A percentile compares a stretch with the other conserved stretches of the same genome.
phyloP scores from a whole-genome alignment of 2,329 filamentous ascomycete genomes.

The Didymella pinodella region DNA sequence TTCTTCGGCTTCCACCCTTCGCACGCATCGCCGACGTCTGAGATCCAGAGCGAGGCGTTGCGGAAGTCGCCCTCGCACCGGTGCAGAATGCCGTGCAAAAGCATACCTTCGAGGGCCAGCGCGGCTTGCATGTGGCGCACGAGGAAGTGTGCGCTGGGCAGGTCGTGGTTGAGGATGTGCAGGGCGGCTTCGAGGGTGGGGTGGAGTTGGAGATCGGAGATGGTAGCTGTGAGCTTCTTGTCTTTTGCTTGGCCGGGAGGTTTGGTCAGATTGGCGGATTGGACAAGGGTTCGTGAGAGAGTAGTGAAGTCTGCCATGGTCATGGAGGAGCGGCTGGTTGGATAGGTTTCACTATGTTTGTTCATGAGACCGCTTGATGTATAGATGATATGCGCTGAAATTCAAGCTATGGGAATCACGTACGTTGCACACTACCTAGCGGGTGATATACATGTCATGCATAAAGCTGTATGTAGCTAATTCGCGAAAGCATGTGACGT shows the following conservation, averaged over 20 bases:
- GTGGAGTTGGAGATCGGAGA: slow-evolving; percentile 51
- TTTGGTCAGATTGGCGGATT: slow-evolving; percentile 19
- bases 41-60: slow-evolving; percentile 60
- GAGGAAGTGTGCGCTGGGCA: slow-evolving; percentile 61
- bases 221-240: slow-evolving; percentile 26
- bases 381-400: no score
- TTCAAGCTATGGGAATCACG: no score
- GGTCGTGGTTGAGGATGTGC: slow-evolving; percentile 61
- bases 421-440: no score
- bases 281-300: slow-evolving; percentile 26
- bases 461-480: background rate
- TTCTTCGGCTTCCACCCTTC: slow-evolving; percentile 44
- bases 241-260: slow-evolving; percentile 26
- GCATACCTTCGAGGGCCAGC: slow-evolving; percentile 61
- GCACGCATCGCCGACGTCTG: slow-evolving; percentile 52
- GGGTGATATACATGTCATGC: slow-evolving; percentile 1
- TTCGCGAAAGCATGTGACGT: slow-evolving; percentile 20
- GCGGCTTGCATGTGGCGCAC: slow-evolving; percentile 61
- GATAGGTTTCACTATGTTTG: no score
- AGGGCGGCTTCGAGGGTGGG: slow-evolving; percentile 60
- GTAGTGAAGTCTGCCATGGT: background rate
- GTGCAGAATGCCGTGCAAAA: slow-evolving; percentile 60
- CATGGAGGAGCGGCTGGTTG: no score
- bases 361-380: no score
- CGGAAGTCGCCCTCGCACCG: slow-evolving; percentile 60